Evolutionary conservation across 2,329 filamentous ascomycete species (phyloP).

Genomic region (Aspergillus ustus): DNA sequence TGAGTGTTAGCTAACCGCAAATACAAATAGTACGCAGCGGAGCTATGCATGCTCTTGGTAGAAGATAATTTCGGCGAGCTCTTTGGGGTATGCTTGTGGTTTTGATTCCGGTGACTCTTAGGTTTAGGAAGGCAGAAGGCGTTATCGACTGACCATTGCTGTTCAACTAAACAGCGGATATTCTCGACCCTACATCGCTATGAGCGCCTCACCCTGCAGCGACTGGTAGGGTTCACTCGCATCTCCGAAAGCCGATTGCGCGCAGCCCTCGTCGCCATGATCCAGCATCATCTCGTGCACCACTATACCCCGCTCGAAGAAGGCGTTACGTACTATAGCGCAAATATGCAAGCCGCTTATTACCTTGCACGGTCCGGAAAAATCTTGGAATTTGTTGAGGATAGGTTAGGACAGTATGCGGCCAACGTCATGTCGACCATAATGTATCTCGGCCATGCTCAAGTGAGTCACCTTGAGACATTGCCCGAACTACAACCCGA

Average conservation of each 20-base stretch:
- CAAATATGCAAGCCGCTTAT: constrained; percentile 80
- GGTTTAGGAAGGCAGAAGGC: background rate
- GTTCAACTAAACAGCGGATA: constrained; percentile 67
- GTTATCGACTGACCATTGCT: constrained; percentile 11
- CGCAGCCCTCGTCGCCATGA: constrained; percentile 79
- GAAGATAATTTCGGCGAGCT: constrained; percentile 90
- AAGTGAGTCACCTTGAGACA: constrained; percentile 51
- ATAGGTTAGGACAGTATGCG: constrained; percentile 74
- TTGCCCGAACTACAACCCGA: constrained; percentile 40
- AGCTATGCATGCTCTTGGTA: constrained; percentile 89
- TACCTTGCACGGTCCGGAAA: constrained; percentile 80
- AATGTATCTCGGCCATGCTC: constrained; percentile 76
- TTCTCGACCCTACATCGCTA: constrained; percentile 77
- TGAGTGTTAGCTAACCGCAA: constrained; percentile 31
- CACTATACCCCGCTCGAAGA: constrained; percentile 69
- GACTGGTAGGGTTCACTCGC: constrained; percentile 72
- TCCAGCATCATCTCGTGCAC: constrained; percentile 86
- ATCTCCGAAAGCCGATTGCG: constrained; percentile 76
- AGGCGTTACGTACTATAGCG: constrained; percentile 76
- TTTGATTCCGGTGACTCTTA: background rate
- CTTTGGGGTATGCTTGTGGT: constrained; percentile 72
- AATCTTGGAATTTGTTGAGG: constrained; percentile 75
- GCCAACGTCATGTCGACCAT: constrained; percentile 75
- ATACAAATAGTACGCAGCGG: constrained; percentile 66
- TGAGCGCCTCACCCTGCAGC: constrained; percentile 74